Evolutionary conservation across 2,329 filamentous ascomycete species (phyloP).

Genomic region (Aspergillus chevalieri): DNA sequence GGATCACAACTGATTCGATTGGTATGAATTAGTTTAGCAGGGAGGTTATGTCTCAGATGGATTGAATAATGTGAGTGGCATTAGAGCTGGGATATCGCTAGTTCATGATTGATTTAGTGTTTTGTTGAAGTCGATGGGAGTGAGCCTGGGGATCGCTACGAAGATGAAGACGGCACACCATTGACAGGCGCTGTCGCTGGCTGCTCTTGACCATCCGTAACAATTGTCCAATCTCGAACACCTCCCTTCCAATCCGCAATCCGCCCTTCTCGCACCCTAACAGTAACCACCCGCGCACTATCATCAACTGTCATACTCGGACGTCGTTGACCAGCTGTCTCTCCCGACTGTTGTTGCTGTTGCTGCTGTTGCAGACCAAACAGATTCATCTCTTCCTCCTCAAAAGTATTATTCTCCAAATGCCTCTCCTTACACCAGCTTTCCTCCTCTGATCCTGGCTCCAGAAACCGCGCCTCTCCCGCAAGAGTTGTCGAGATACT

Average conservation of each 20-base stretch:
- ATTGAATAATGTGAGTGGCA: no score
- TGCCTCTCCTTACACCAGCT: constrained; percentile 75
- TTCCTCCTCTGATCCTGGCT: constrained; percentile 72
- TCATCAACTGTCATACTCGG: constrained; percentile 62
- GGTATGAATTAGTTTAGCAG: no score
- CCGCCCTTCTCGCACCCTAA: constrained; percentile 74
- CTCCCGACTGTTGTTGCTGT: constrained; percentile 9
- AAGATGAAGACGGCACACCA: constrained; percentile 11
- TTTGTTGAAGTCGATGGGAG: neutral
- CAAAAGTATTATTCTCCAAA: constrained; percentile 87
- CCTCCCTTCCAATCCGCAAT: constrained; percentile 95
- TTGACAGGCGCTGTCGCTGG: constrained; percentile 22
- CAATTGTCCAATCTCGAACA: constrained; percentile 67
- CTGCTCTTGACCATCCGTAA: constrained; percentile 25
- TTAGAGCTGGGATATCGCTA: no score
- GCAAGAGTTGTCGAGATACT: constrained; percentile 92
- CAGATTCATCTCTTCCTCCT: constrained; percentile 45
- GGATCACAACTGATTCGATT: neutral
- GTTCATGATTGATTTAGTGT: no score
- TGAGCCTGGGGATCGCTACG: neutral
- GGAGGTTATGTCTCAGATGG: no score
- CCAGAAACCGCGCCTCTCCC: constrained; percentile 70
- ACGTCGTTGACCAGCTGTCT: constrained; percentile 22
- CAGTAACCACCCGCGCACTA: constrained; percentile 80
- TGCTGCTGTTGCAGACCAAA: constrained; percentile 32